Conservation (phyloP, 2,329 filamentous ascomycete genomes). For the Chaetothyriales sp. region DNA sequence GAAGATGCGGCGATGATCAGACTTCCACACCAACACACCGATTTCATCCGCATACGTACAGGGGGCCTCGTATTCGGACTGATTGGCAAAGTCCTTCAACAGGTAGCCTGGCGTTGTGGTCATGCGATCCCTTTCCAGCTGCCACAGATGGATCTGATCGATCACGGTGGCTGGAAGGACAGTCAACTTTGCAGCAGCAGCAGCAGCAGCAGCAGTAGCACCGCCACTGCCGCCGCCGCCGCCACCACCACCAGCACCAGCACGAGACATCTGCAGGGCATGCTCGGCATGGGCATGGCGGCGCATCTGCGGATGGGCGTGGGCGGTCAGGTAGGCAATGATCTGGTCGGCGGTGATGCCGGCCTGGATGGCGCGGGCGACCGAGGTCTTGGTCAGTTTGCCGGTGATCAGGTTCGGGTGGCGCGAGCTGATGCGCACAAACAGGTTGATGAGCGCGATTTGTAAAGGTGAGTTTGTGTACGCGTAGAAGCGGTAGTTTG, state of each 20-base stretch:
- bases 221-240: no score
- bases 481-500: constrained; percentile 93
- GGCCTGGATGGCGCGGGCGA: constrained; percentile 70
- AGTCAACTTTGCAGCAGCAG: constrained; percentile 31
- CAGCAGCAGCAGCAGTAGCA: neutral
- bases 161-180: constrained; percentile 88
- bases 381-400: constrained; percentile 73
- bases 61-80: constrained; percentile 43
- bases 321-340: constrained; percentile 76
- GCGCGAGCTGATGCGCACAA: constrained; percentile 72
- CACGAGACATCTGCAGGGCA: constrained; percentile 18
- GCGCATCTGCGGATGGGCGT: constrained; percentile 89
- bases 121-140: constrained; percentile 92
- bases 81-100: constrained; percentile 72
- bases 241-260: constrained; percentile 18
- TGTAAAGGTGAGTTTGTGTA: constrained; percentile 90
- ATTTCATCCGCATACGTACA: constrained; percentile 65
- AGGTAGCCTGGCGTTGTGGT: constrained; percentile 68
- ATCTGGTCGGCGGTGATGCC: constrained; percentile 95
- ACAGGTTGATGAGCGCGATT: constrained; percentile 84
- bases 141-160: constrained; percentile 94
- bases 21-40: constrained; percentile 79
- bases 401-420: constrained; percentile 91
- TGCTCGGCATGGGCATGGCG: constrained; percentile 36
- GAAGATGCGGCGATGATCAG: constrained; percentile 64